These are phyloP conservation scores for Paecilomyces fulvus DNA, from an alignment of 2,329 filamentous ascomycete genomes.

Conservation along the genomic window DNA sequence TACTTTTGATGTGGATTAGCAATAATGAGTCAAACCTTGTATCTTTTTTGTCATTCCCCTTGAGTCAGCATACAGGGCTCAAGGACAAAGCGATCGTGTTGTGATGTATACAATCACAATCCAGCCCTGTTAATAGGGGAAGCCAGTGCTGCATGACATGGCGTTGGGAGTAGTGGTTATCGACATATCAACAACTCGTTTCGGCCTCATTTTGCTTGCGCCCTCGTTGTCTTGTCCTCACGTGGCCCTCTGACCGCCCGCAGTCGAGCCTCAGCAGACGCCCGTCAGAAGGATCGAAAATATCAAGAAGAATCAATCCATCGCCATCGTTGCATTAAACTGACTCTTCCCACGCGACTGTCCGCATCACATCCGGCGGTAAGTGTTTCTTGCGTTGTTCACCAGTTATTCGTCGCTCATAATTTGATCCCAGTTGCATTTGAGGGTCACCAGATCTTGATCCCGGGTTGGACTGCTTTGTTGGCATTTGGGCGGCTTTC, in stretches of 20 bases:
- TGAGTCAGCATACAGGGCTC: background rate
- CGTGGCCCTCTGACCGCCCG: constrained; percentile 2
- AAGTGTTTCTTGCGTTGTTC: background rate
- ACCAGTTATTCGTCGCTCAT: background rate
- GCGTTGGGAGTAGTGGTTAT: background rate
- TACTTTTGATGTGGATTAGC: background rate
- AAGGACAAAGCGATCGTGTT: background rate
- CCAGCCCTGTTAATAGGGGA: background rate
- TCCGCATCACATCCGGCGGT: background rate
- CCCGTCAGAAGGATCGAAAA: background rate
- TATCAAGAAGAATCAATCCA: background rate
- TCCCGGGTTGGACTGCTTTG: background rate
- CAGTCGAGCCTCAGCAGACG: background rate
- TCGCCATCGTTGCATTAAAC: background rate
- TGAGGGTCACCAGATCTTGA: background rate
- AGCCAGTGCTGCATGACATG: background rate
- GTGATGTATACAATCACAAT: background rate
- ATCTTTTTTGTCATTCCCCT: background rate
- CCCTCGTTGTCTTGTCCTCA: background rate
- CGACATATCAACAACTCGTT: background rate
- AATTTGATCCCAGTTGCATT: background rate
- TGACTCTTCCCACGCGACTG: background rate
- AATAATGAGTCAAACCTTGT: background rate
- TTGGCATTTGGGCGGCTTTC: background rate
- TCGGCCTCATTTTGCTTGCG: background rate